Evolutionary conservation across 2,329 filamentous ascomycete species (phyloP).

Genomic region (Aspergillus udagawae): DNA sequence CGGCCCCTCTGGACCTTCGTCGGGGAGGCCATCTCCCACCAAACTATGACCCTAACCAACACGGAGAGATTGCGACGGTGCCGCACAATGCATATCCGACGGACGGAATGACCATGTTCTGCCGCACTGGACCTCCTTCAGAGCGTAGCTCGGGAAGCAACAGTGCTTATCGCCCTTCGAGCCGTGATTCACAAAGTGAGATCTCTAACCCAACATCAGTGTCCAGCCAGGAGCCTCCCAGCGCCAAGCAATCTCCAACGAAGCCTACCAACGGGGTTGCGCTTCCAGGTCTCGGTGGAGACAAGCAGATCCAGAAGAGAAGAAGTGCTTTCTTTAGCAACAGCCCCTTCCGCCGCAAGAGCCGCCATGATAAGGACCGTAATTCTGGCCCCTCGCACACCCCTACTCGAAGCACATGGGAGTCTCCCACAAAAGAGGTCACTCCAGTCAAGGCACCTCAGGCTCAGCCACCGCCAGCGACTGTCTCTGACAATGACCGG

Average conservation of each 20-base stretch:
- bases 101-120: conserved; percentile 98
- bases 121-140: conserved; percentile 69
- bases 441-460: conserved; percentile 41
- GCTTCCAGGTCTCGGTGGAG: conserved; percentile 48
- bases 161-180: conserved; percentile 70
- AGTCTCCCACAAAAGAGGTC: conserved; percentile 40
- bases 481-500: conserved; percentile 16
- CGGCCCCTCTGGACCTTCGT: conserved; percentile 36
- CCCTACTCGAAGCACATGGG: conserved; percentile 52
- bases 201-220: conserved; percentile 85
- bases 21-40: conserved; percentile 40
- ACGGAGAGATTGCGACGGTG: conserved; percentile 62
- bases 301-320: conserved; percentile 65
- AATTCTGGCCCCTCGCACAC: conserved; percentile 34
- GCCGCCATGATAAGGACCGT: conserved; percentile 67
- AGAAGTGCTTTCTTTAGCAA: conserved; percentile 89
- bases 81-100: conserved; percentile 91
- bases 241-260: conserved; percentile 67
- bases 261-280: conserved; percentile 51
- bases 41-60: conserved; percentile 55
- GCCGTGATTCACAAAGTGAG: conserved; percentile 85
- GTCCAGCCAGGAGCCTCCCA: conserved; percentile 77
- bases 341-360: conserved; percentile 89
- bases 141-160: conserved; percentile 62
- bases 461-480: conserved; percentile 6